Base-by-base conservation (phyloP, 805 yeast species). In the Barnettozyma vustinii region DNA sequence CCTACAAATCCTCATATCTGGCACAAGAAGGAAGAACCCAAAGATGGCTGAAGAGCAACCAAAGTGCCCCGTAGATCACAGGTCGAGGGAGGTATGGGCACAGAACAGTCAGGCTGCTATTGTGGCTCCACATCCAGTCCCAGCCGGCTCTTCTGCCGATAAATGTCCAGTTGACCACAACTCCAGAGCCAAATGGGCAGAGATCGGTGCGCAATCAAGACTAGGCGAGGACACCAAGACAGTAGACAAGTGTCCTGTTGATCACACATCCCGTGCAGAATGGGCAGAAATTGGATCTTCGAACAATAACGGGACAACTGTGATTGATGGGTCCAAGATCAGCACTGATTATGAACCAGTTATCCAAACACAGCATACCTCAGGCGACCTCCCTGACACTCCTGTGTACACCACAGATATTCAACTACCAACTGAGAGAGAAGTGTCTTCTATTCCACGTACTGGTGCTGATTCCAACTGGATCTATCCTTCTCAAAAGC, bases 401-500 rank as follows among this genome's bases (percentile, higher is more conserved):
- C 71, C 75, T 6, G 47, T 55, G 0, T 64, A 67, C 44, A 56
- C 56, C 4, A 69, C 74, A 1, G 54, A 70, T 39, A 69, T 71
- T 0, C 59, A 67, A 1, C 68, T 90, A 32, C 85, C 95, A 0
- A 77, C 76, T n/a, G 87, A 84, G 1, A 72, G 97, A 52, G 92
- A 83, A 57, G 68, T 85, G 4, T 82, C 91, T 9, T 77, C 95
- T 3, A 91, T 91, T 39, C 97, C 97, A 42, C 71, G 96, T 45
- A 84, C 95, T 1, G 84, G 79, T 4, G 61, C 78, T 1, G 73
- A 73, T 15, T 58, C 74, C 0, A 86, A 91, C 68, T 92, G 99
- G 99, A 76, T 92, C 1, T 92, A 92, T 63, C 99, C 99, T 9
- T 87, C 96, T 4, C 96, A 92, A 64, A 87, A 87, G 63, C 97